Evolutionary conservation across 371 early-diverging fungal genomes (phyloP).

Genomic region (Rhizopus sp.): DNA sequence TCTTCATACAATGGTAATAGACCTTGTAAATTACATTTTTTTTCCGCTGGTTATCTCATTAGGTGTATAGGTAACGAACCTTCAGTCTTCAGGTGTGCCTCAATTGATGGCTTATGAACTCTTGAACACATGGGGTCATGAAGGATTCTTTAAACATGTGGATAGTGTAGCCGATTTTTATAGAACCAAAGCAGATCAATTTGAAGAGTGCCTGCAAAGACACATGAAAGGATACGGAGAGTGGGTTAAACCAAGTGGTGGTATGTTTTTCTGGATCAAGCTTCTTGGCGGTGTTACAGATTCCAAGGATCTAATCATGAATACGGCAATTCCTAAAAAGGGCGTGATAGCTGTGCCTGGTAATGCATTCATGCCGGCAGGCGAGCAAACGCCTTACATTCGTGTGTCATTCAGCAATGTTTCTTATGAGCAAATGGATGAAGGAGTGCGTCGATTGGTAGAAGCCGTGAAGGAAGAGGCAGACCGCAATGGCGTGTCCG

Average conservation of each 20-base stretch:
- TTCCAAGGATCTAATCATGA: slow-evolving; percentile 62
- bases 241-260: slow-evolving; percentile 69
- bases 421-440: slow-evolving; percentile 63
- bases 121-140: slow-evolving; percentile 61
- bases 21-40: background rate
- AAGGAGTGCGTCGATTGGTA: slow-evolving; percentile 59
- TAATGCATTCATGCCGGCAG: slow-evolving; percentile 30
- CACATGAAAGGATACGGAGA: slow-evolving; percentile 65
- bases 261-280: slow-evolving; percentile 87
- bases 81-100: slow-evolving; percentile 76
- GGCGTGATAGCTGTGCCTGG: slow-evolving; percentile 78
- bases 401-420: slow-evolving; percentile 71
- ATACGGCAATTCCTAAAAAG: slow-evolving; percentile 70
- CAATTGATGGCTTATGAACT: slow-evolving; percentile 69
- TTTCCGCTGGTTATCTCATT: background rate
- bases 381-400: slow-evolving; percentile 35
- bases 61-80: slow-evolving; percentile 52
- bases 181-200: slow-evolving; percentile 61
- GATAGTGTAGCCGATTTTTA: slow-evolving; percentile 61
- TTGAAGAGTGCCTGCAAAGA: slow-evolving; percentile 57
- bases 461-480: slow-evolving; percentile 33
- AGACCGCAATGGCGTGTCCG: background rate
- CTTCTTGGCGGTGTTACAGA: slow-evolving; percentile 64
- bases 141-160: slow-evolving; percentile 70
- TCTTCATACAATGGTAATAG: slow-evolving; percentile 62